Conservation (phyloP, 2,329 filamentous ascomycete genomes). For the Hypoxylon sp. region DNA sequence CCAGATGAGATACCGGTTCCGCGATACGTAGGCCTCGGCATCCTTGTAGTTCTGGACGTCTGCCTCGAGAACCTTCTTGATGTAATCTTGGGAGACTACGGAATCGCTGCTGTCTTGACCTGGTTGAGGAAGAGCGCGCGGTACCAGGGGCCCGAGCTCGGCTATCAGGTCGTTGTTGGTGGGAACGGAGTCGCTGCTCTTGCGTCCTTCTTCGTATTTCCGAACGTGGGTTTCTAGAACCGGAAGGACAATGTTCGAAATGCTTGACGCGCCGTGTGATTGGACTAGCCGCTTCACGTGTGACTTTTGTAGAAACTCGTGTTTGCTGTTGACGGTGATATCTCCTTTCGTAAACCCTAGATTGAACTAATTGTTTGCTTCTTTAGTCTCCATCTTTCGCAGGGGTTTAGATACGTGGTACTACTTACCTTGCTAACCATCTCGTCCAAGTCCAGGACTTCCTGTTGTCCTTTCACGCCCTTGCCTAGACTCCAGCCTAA, state of each 20-base stretch:
- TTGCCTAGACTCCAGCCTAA: constrained; percentile 77
- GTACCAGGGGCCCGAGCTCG: constrained; percentile 26
- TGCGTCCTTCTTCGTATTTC: constrained; percentile 27
- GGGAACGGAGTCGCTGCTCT: not conserved
- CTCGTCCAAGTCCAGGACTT: constrained; percentile 75
- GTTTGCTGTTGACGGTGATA: constrained; percentile 83
- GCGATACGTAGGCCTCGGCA: constrained; percentile 30
- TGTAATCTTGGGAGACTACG: constrained; percentile 26
- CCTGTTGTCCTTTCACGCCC: constrained; percentile 57
- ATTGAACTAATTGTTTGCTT: constrained; percentile 76
- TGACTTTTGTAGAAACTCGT: constrained; percentile 74
- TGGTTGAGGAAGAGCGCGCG: constrained; percentile 1
- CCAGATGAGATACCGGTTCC: constrained; percentile 43
- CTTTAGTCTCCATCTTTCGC: constrained; percentile 34
- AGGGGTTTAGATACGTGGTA: not conserved
- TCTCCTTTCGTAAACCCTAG: constrained; percentile 92
- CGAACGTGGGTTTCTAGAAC: constrained; percentile 17
- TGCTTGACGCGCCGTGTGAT: not conserved
- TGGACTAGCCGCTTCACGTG: constrained; percentile 32
- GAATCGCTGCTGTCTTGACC: not conserved
- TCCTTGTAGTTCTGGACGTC: constrained; percentile 30
- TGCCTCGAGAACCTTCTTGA: constrained; percentile 33
- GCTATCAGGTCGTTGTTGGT: constrained; percentile 9
- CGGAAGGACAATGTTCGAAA: constrained; percentile 24
- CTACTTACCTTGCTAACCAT: constrained; percentile 71